Base-by-base conservation (phyloP, 257 asterid species). In the Capsicum rhomboideum region DNA sequence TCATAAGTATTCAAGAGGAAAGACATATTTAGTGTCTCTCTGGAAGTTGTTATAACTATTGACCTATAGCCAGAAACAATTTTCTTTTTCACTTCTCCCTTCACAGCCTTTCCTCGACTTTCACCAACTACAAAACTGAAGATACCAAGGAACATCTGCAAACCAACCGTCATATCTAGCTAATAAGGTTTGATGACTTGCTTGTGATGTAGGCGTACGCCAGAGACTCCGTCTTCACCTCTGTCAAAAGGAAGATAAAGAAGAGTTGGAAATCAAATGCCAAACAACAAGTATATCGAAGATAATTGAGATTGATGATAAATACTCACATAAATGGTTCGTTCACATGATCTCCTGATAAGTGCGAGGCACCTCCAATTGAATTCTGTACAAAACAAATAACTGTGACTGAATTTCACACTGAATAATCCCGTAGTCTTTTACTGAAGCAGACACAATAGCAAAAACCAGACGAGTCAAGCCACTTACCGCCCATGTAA, bases 151-250 rank as follows among this genome's bases (percentile, higher is more conserved):
- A 88, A 87, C 55, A 88, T 86, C 64, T 79, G 85, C 93, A 85
- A 91, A 91, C 90, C 94, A 92, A 89, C 91, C 82, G 31, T 90
- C 90, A 92, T 56, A 89, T 86, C 75, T 87, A 91, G 91, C 85
- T 84, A 90, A 78, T 55, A 90, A 71, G 89, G 94, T 90, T 91
- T 83, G 91, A 89, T 91, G 89, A 94, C 99, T 97, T 97, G 93
- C 99, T 92, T 95, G 99, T 97, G 99, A 92, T 97, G 97, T 87
- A 97, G 97, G 84, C 94, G 94, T 85, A 97, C 97, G 63, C 99
- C 99, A 34, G 99, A 93, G 86, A 97, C 99, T 92, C 99, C 99
- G 87, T 97, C 99, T 92, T 93, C 99, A 55, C 91, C 97, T 58
- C 99, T 97, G 85, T 18, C 82, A 79, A 66, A 40, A 55, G 83